Percentiles rank a stretch among this genome's conserved stretches.
Evolutionary conservation across 2,329 filamentous ascomycete species (phyloP).

Genomic region (Calonectria naviculata): DNA sequence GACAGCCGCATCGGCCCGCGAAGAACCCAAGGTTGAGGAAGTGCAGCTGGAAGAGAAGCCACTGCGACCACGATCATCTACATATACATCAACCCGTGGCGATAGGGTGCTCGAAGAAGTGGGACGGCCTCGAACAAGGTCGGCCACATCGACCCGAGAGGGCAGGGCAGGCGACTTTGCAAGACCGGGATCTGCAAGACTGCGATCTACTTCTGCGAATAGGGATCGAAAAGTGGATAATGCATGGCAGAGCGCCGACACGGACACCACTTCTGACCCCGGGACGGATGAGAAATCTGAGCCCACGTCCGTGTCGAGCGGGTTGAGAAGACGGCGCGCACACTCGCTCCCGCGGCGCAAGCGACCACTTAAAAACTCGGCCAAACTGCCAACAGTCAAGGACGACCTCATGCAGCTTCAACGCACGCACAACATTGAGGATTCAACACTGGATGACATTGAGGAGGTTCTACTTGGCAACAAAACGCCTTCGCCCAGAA

Average conservation of each 20-base stretch:
- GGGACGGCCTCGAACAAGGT: not conserved
- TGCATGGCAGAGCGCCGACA: constrained; percentile 36
- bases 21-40: constrained; percentile 29
- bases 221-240: constrained; percentile 40
- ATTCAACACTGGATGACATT: constrained; percentile 69
- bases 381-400: constrained; percentile 63
- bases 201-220: constrained; percentile 30
- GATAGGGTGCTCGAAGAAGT: constrained; percentile 23
- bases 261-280: constrained; percentile 47
- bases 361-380: constrained; percentile 63
- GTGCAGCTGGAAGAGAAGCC: not conserved
- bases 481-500: constrained; percentile 40
- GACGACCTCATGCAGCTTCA: constrained; percentile 67
- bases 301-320: constrained; percentile 35
- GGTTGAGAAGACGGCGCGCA: constrained; percentile 43
- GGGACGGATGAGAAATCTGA: constrained; percentile 41
- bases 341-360: constrained; percentile 56
- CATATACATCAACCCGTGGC: not conserved
- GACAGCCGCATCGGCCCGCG: constrained; percentile 19
- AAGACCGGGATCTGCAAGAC: constrained; percentile 23
- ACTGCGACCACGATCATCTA: constrained; percentile 4
- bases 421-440: constrained; percentile 64
- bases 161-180: constrained; percentile 29
- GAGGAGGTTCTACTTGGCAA: constrained; percentile 60
- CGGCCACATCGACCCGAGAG: constrained; percentile 24